Percentiles rank a stretch among this genome's conserved stretches.
These are phyloP conservation scores for Hanseniaspora meyeri DNA, from an alignment of 805 yeast genomes.

Conservation along the genomic window DNA sequence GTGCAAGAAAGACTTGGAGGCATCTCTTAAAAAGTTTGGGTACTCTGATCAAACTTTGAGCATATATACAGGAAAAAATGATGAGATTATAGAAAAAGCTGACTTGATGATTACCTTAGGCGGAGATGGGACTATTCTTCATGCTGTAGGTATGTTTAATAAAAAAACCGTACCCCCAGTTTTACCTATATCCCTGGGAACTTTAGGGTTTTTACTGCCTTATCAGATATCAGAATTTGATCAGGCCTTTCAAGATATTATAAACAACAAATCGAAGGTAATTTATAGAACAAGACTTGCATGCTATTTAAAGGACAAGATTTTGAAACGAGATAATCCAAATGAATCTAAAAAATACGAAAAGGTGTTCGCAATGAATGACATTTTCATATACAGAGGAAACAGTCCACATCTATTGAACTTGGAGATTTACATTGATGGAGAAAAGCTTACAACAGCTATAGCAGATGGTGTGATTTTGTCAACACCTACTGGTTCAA, in stretches of 20 bases:
- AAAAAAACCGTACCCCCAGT: conserved; percentile 74
- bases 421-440: conserved; percentile 74
- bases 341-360: conserved; percentile 13
- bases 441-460: conserved; percentile 73
- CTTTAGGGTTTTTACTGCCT: conserved; percentile 79
- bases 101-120: conserved; percentile 80
- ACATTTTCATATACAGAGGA: conserved; percentile 78
- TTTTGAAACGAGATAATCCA: conserved; percentile 2
- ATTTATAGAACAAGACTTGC: conserved; percentile 67
- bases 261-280: conserved; percentile 56
- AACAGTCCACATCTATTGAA: conserved; percentile 74
- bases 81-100: conserved; percentile 50
- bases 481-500: conserved; percentile 89
- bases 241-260: conserved; percentile 52
- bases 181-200: conserved; percentile 76
- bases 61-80: conserved; percentile 46
- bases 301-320: conserved; percentile 43
- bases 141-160: conserved; percentile 70
- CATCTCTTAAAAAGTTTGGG: conserved; percentile 18
- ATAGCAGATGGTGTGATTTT: conserved; percentile 83
- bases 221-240: conserved; percentile 58
- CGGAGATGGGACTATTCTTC: conserved; percentile 89
- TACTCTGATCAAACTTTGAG: conserved; percentile 27
- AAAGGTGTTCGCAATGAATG: conserved; percentile 79
- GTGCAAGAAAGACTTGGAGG: conserved; percentile 55